Evolutionary conservation across 2,329 filamentous ascomycete species (phyloP).

Genomic region (Phialocephala sp.): DNA sequence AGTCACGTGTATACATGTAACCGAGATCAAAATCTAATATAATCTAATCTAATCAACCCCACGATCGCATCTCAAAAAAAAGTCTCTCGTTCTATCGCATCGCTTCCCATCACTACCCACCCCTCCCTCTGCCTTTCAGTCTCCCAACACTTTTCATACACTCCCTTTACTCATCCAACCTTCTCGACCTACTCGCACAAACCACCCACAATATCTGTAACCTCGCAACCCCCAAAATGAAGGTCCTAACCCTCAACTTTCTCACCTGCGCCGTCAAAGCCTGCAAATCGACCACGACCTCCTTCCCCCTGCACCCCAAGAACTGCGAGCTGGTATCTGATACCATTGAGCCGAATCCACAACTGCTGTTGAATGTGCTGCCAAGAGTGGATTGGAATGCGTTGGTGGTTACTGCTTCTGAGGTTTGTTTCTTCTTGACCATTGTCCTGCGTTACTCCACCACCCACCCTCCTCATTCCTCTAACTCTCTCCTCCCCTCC

Average conservation of each 20-base stretch:
- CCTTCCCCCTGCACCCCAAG: constrained; percentile 90
- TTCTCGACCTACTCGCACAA: background rate
- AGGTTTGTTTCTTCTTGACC: constrained; percentile 62
- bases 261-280: constrained; percentile 94
- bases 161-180: background rate
- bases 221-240: constrained; percentile 63
- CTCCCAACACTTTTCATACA: background rate
- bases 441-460: no score
- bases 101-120: background rate
- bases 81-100: no score
- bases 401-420: constrained; percentile 73
- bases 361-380: constrained; percentile 83
- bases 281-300: constrained; percentile 80
- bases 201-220: background rate
- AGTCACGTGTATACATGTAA: background rate
- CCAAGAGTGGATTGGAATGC: constrained; percentile 89
- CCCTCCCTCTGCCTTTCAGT: no score
- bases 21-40: background rate
- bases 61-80: constrained; percentile 2
- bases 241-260: constrained; percentile 95
- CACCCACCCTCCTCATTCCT: constrained; percentile 5
- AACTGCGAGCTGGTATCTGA: constrained; percentile 89
- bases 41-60: constrained; percentile 7
- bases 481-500: background rate
- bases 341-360: constrained; percentile 77